Evolutionary conservation across 176 grass and related monocot genomes (phyloP).

Genomic region (Saccharum spontaneum): DNA sequence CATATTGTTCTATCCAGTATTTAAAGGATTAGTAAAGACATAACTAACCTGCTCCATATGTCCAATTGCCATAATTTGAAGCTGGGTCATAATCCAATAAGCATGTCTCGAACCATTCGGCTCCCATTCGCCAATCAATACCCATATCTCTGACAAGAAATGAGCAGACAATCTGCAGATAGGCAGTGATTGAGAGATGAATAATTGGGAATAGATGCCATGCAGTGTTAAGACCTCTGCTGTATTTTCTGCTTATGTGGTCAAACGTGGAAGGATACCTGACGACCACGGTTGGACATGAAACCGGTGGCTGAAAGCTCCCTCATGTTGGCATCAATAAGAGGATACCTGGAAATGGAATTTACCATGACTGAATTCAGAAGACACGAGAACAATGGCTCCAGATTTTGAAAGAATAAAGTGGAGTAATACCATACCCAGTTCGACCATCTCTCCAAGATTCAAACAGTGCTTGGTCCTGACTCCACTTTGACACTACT

Average conservation of each 20-base stretch:
- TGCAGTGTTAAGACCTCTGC: background rate
- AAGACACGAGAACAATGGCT: background rate
- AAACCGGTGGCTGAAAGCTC: constrained; percentile 78
- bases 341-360: constrained; percentile 71
- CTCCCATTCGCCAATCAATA: constrained; percentile 89
- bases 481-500: constrained; percentile 64
- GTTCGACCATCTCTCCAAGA: constrained; percentile 82
- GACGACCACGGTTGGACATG: constrained; percentile 89
- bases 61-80: constrained; percentile 98
- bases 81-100: constrained; percentile 88
- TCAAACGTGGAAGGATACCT: constrained; percentile 35
- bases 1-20: background rate
- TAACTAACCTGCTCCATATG: constrained; percentile 80
- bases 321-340: constrained; percentile 97
- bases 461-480: constrained; percentile 66
- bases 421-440: constrained; percentile 44
- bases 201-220: background rate
- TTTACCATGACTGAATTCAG: constrained; percentile 13
- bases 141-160: constrained; percentile 98
- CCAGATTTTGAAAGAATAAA: background rate
- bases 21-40: background rate
- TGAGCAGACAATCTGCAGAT: constrained; percentile 88
- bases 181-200: background rate
- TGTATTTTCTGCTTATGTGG: background rate
- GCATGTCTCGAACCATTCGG: constrained; percentile 92